These are phyloP conservation scores for Physcomitrellopsis africana DNA, from an alignment of 225 moss, liverwort and hornwort species.

Conservation along the genomic window DNA sequence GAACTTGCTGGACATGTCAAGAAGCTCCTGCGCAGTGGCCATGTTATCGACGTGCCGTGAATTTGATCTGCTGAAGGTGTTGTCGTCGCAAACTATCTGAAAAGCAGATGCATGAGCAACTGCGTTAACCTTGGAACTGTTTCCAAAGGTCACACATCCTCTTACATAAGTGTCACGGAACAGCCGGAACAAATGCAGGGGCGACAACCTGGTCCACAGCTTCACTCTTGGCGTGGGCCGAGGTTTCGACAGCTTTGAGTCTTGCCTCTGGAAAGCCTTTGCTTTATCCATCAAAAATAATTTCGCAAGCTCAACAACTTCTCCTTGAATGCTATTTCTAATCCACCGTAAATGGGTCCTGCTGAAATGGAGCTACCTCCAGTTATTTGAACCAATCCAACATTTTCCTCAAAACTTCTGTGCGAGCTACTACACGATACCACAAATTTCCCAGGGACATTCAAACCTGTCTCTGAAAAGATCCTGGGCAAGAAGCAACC, in stretches of 20 bases:
- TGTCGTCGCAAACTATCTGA: constrained; percentile 34
- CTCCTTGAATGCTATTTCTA: background rate
- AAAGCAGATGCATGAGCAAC: constrained; percentile 36
- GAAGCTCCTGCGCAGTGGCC: constrained; percentile 41
- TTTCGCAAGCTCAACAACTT: constrained; percentile 1
- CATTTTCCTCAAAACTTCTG: constrained; percentile 4
- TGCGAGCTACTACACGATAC: background rate
- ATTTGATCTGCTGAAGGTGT: constrained; percentile 45
- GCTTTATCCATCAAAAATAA: constrained; percentile 36
- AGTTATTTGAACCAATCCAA: background rate
- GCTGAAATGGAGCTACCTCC: constrained; percentile 5
- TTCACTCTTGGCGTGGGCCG: constrained; percentile 12
- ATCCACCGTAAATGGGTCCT: constrained; percentile 10
- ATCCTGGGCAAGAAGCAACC: constrained; percentile 3
- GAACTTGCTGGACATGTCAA: constrained; percentile 10
- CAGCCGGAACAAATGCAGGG: constrained; percentile 35
- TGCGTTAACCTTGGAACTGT: constrained; percentile 42
- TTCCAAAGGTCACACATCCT: constrained; percentile 54
- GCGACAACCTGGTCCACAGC: constrained; percentile 45
- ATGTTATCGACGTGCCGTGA: constrained; percentile 34
- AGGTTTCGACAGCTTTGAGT: constrained; percentile 5
- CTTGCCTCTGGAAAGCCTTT: constrained; percentile 12
- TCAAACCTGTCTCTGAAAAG: background rate
- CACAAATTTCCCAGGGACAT: background rate
- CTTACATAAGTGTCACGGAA: constrained; percentile 52